Evolutionary conservation across 345 rosid species (phyloP).

Genomic region (Salix suchowensis): DNA sequence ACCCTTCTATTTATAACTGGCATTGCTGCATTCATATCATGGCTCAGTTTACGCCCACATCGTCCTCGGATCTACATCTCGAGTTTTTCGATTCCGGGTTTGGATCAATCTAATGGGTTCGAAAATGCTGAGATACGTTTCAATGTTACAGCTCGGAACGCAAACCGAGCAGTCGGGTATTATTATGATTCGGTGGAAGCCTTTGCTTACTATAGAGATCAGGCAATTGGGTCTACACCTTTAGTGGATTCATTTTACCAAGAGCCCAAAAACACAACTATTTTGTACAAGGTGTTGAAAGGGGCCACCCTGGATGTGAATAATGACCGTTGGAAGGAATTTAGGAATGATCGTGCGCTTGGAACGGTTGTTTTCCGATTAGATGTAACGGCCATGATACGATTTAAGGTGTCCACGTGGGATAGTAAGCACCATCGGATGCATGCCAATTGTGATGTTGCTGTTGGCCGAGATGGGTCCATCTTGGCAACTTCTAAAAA

Average conservation of each 20-base stretch:
- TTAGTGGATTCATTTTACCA: constrained; percentile 46
- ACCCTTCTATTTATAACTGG: constrained; percentile 44
- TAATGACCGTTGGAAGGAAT: constrained; percentile 57
- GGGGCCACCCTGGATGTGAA: constrained; percentile 55
- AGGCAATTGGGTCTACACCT: constrained; percentile 46
- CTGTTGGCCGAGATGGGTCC: constrained; percentile 62
- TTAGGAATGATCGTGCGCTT: constrained; percentile 45
- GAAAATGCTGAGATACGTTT: constrained; percentile 51
- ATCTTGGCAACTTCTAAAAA: constrained; percentile 43
- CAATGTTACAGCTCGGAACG: constrained; percentile 63
- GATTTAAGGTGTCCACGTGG: constrained; percentile 74
- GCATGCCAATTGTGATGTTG: constrained; percentile 55
- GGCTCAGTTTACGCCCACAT: constrained; percentile 88
- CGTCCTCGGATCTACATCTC: constrained; percentile 58
- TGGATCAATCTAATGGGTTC: constrained; percentile 42
- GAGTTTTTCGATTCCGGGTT: constrained; percentile 47
- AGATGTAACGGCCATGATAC: constrained; percentile 46
- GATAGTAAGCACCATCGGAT: constrained; percentile 50
- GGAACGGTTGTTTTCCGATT: constrained; percentile 61
- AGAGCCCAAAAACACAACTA: constrained; percentile 66
- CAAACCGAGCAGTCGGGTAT: constrained; percentile 61
- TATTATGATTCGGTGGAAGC: constrained; percentile 52
- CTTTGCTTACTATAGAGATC: constrained; percentile 56
- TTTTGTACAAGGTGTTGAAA: constrained; percentile 34
- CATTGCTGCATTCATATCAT: constrained; percentile 50